Evolutionary conservation across 1,139 yeast genomes (phyloP).

Genomic region (Kodamaea suecica): DNA sequence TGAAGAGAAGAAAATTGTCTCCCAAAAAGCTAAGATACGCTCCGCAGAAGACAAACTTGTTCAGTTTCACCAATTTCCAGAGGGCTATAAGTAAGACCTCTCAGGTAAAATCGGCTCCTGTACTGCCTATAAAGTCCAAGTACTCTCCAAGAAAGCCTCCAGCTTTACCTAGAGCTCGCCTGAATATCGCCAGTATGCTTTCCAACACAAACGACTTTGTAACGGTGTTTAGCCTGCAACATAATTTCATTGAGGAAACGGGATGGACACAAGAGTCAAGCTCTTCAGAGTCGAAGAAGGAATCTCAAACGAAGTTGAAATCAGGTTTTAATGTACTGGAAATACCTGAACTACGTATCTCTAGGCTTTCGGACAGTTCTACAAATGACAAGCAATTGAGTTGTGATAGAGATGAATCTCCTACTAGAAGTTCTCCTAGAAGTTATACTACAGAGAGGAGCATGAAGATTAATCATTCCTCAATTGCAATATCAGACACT

Average conservation of each 20-base stretch:
- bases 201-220: too few relatives aligned
- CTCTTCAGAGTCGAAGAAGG: not conserved
- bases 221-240: too few relatives aligned
- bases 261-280: too few relatives aligned
- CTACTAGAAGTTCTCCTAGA: slow-evolving; percentile 2
- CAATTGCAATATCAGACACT: not conserved
- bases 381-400: too few relatives aligned
- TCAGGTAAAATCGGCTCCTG: slow-evolving; percentile 1
- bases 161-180: not conserved
- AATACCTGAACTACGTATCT: not conserved
- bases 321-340: too few relatives aligned
- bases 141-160: not conserved
- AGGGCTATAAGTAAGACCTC: not conserved
- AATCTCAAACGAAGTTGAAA: not conserved
- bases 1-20: slow-evolving; percentile 5
- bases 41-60: slow-evolving; percentile 14
- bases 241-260: too few relatives aligned
- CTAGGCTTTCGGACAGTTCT: not conserved
- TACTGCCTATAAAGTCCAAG: slow-evolving; percentile 1
- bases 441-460: slow-evolving; percentile 1
- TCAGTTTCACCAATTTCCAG: slow-evolving; percentile 6
- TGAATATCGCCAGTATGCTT: not conserved
- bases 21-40: slow-evolving; percentile 6
- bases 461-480: not conserved
- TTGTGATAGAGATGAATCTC: slow-evolving; percentile 6